These are phyloP conservation scores for Tetrahymena elliotti DNA, from an alignment of 73 alveolate species.

Conservation along the genomic window DNA sequence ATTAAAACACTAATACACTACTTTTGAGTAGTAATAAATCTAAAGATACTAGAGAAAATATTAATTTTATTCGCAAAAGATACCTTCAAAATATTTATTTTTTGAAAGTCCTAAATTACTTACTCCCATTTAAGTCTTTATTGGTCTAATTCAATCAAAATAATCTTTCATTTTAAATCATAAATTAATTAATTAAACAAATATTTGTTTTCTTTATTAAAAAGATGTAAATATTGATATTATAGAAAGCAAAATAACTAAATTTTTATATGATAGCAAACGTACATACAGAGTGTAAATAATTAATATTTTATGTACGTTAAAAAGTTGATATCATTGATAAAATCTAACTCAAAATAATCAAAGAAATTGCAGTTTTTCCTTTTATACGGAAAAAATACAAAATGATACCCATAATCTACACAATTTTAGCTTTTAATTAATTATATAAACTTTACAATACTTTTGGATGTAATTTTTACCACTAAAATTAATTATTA, in stretches of 20 bases:
- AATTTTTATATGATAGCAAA: no score
- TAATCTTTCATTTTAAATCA: background rate
- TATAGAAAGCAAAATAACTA: no score
- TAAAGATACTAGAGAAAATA: background rate
- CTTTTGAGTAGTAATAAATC: background rate
- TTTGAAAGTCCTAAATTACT: background rate
- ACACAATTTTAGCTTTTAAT: background rate
- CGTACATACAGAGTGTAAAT: no score
- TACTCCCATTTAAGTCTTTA: background rate
- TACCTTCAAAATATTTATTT: background rate
- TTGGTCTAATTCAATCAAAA: background rate
- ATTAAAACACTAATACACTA: background rate
- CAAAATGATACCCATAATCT: background rate
- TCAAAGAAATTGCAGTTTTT: no score
- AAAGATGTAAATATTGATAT: no score
- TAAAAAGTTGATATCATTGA: no score
- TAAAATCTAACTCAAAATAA: no score
- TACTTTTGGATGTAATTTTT: background rate
- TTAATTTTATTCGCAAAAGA: background rate
- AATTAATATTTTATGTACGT: no score
- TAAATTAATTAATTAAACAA: no score
- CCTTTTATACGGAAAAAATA: no score
- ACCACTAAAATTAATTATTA: background rate
- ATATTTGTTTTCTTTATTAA: no score
- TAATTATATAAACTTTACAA: background rate